A percentile compares a stretch with the other conserved stretches of the same genome.
Conservation (phyloP, 768 basidiomycete genomes). For the Mycena galopus region DNA sequence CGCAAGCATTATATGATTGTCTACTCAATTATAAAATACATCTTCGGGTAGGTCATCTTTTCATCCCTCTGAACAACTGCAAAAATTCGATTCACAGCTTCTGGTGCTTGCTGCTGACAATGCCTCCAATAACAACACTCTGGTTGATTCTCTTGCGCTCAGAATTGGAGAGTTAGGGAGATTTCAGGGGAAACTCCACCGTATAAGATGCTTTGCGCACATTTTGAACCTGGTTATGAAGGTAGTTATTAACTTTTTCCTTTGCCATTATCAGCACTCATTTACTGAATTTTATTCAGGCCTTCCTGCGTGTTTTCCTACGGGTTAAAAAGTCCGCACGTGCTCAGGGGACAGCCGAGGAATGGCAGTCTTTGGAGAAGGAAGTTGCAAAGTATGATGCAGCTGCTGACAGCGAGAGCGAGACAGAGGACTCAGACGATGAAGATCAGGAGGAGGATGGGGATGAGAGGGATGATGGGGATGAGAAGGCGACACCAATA, state of each 20-base stretch:
- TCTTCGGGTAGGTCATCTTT: too few species aligned
- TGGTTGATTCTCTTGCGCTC: constrained; percentile 1
- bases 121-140: too few species aligned
- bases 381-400: constrained; percentile 16
- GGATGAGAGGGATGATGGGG: too few species aligned
- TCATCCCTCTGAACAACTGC: too few species aligned
- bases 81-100: too few species aligned
- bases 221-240: constrained; percentile 20
- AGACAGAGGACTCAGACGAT: constrained; percentile 4
- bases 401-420: constrained; percentile 8
- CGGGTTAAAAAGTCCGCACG: constrained; percentile 7
- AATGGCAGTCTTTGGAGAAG: constrained; percentile 14
- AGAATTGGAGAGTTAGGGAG: constrained; percentile 8
- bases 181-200: constrained; percentile 10
- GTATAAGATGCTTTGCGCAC: constrained; percentile 14
- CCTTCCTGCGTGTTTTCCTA: constrained; percentile 6
- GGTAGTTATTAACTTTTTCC: constrained; percentile 1
- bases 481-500: too few species aligned
- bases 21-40: too few species aligned
- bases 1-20: too few species aligned
- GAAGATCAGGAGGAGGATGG: too few species aligned
- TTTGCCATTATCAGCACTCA: not conserved
- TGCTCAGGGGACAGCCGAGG: not conserved
- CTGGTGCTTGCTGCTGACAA: too few species aligned
- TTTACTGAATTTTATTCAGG: not conserved